A percentile compares a stretch with the other conserved stretches of the same genome.
These are phyloP conservation scores for Fusarium sp. DNA, from an alignment of 2,329 filamentous ascomycete genomes.

Conservation along the genomic window DNA sequence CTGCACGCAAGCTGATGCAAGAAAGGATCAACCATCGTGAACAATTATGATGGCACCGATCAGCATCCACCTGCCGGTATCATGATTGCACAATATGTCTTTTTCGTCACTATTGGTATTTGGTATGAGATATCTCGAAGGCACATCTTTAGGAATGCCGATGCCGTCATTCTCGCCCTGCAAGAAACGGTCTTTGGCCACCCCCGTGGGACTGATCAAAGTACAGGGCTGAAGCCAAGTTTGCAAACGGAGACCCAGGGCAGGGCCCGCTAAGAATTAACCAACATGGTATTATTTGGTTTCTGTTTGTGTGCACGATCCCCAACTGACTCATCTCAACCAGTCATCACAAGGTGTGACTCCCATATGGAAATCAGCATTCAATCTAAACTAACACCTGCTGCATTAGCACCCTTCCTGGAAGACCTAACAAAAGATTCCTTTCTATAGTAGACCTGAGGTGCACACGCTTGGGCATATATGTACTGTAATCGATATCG, in stretches of 20 bases:
- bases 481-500: neutral
- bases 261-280: neutral
- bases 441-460: neutral
- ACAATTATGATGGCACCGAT: conserved; percentile 11
- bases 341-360: neutral
- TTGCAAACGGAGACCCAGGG: conserved; percentile 12
- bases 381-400: neutral
- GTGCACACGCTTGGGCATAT: neutral
- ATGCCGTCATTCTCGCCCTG: conserved; percentile 21
- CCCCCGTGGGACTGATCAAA: neutral
- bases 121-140: neutral
- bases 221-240: conserved; percentile 26
- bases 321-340: neutral
- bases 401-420: neutral
- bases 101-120: neutral
- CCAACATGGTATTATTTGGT: neutral
- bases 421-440: neutral
- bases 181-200: conserved; percentile 10
- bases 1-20: neutral
- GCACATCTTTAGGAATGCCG: conserved; percentile 20
- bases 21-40: neutral
- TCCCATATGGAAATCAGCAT: neutral
- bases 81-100: neutral
- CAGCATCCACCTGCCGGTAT: conserved; percentile 7
- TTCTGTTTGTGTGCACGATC: neutral